Percentiles rank a stretch among this genome's conserved stretches.
phyloP scores from a whole-genome alignment of 2,329 filamentous ascomycete species.

The Talaromyces pinophilus region DNA sequence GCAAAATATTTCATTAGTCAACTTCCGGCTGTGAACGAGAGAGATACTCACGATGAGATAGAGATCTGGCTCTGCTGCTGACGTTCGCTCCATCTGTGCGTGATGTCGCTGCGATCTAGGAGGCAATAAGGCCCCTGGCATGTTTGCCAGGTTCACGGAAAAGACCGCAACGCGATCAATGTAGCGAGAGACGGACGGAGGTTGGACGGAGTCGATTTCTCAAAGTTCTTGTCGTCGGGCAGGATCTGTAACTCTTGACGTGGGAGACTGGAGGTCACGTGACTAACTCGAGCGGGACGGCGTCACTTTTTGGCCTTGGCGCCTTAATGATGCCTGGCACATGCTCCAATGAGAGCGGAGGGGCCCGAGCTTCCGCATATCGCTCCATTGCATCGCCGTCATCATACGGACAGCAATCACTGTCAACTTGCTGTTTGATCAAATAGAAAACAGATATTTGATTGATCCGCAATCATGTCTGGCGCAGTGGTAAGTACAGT shows the following conservation, averaged over 20 bases:
- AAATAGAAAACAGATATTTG: neutral
- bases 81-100: constrained; percentile 46
- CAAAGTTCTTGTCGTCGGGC: constrained; percentile 25
- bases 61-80: constrained; percentile 45
- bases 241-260: constrained; percentile 15
- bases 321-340: constrained; percentile 24
- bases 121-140: constrained; percentile 54
- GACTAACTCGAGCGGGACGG: constrained; percentile 22
- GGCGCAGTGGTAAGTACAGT: constrained; percentile 40
- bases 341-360: constrained; percentile 15
- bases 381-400: constrained; percentile 21
- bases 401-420: constrained; percentile 18
- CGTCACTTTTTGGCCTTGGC: constrained; percentile 14
- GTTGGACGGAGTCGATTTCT: constrained; percentile 32
- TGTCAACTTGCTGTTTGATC: neutral
- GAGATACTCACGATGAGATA: constrained; percentile 47
- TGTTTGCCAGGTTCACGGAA: constrained; percentile 44
- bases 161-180: constrained; percentile 38
- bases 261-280: constrained; percentile 18
- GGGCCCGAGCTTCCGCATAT: constrained; percentile 28
- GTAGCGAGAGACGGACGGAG: constrained; percentile 29
- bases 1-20: constrained; percentile 41
- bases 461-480: constrained; percentile 42
- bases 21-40: constrained; percentile 28
- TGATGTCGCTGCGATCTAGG: constrained; percentile 48